Evolutionary conservation across 495 filamentous ascomycete species (phyloP), one percentile per base, ranked within the genome.

Genomic region (Cudoniella acicularis): DNA sequence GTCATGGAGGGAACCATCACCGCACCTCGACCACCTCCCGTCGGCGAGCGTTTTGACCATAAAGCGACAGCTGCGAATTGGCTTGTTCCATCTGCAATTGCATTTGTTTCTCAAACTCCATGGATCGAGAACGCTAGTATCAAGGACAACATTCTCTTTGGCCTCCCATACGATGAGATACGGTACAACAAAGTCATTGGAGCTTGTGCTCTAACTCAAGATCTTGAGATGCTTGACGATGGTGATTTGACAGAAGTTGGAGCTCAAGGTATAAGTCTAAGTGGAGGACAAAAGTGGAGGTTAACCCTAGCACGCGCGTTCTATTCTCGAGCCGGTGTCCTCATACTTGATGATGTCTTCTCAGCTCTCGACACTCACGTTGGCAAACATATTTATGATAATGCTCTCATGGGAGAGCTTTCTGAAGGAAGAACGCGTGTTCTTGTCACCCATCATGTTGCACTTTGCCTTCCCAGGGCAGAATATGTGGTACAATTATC

Each of bases 61-160:
- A 79, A 78, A 61, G 87, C 86, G 0, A 86, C 80, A 25, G 78
- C 69, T 43, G 79, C 75, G 40, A 84, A 90, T 53, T 92, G 88
- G 88, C 83, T 89, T 52, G 77, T 90, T 22, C 82, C 86, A n/a
- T 76, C 77, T 0, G 77, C 83, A 0, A 82, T 91, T 49, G 89
- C 89, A 0, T 94, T 86, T 67, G 88, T 94, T 26, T 83, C 87
- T 6, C 90, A 94, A 68, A 89, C 86, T 17, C 89, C 89, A 0
- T 94, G 89, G 89, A 91, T 94, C 57, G 89, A 92, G 60, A 92
- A 92, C 62, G 87, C 87, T 0, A 88, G 79, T 6, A 85, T 94
- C 62, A 83, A 78, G 56, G 83, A 88, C 18, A 91, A 91, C 54
- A 87, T 94, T 47, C 65, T 89, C 0, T 88, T 92, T 61, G 88